Evolutionary conservation across 2,329 filamentous ascomycete species (phyloP).

Genomic region (Aspergillus nomiae): DNA sequence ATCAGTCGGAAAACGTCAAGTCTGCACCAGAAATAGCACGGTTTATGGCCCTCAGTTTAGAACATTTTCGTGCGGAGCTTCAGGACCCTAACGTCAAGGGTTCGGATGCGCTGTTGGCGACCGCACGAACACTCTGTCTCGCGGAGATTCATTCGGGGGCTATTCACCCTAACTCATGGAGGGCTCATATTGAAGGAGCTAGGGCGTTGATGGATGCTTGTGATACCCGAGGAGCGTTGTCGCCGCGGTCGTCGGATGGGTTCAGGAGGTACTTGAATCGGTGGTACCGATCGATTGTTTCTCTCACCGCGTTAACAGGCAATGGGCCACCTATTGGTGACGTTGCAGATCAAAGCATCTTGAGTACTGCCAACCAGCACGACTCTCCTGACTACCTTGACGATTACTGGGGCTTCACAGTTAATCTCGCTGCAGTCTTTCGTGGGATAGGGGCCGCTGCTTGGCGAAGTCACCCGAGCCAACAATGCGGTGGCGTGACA

Average conservation of each 20-base stretch:
- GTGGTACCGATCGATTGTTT: constrained; percentile 47
- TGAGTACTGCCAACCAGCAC: constrained; percentile 15
- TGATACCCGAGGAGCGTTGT: constrained; percentile 20
- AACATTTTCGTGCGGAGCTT: constrained; percentile 44
- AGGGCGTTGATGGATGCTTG: constrained; percentile 39
- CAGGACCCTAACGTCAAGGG: constrained; percentile 33
- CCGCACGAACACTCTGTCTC: constrained; percentile 45
- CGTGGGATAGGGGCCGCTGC: constrained; percentile 41
- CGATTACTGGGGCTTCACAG: constrained; percentile 47
- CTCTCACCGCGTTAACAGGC: constrained; percentile 43
- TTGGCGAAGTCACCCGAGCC: constrained; percentile 30
- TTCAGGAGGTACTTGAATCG: constrained; percentile 42
- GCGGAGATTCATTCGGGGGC: constrained; percentile 47
- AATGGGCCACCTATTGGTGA: constrained; percentile 40
- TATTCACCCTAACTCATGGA: constrained; percentile 44
- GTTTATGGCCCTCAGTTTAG: constrained; percentile 44
- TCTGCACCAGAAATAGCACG: constrained; percentile 40
- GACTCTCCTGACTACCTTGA: constrained; percentile 40
- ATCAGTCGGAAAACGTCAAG: constrained; percentile 39
- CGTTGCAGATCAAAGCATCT: constrained; percentile 17
- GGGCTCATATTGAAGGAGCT: constrained; percentile 47
- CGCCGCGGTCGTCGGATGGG: constrained; percentile 29
- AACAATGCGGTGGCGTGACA: constrained; percentile 15
- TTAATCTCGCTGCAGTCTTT: constrained; percentile 41
- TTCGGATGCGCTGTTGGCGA: constrained; percentile 42